Conservation (phyloP, 2,329 filamentous ascomycete genomes). For the Botrytis sinoallii region DNA sequence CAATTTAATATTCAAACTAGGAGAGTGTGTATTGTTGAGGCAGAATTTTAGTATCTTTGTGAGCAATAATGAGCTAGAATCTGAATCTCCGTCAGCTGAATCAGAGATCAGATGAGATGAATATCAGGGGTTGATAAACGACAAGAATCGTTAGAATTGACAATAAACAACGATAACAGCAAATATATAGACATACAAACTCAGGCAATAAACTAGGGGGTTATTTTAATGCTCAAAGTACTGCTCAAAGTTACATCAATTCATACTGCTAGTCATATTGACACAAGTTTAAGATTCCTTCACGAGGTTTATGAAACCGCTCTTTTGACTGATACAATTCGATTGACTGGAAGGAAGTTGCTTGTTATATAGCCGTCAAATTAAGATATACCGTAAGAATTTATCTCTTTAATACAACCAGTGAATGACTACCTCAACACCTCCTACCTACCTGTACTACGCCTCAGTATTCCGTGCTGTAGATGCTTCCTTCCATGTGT, state of each 20-base stretch:
- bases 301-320: too few species aligned
- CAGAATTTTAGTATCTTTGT: background rate
- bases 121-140: background rate
- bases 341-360: accelerated
- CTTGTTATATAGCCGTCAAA: background rate
- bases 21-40: background rate
- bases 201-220: background rate
- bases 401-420: background rate
- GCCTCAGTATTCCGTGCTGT: background rate
- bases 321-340: background rate
- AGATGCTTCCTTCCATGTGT: background rate
- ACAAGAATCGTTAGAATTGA: background rate
- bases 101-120: background rate
- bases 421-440: background rate
- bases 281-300: too few species aligned
- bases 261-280: too few species aligned
- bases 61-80: background rate
- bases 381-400: accelerated
- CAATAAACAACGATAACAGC: background rate
- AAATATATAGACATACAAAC: too few species aligned
- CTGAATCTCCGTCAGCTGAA: background rate
- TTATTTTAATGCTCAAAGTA: background rate
- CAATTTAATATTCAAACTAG: too few species aligned
- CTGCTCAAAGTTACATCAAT: background rate
- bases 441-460: accelerated